Evolutionary conservation across 257 asterid genomes (phyloP).

Genomic region (Solanum peruvianum): DNA sequence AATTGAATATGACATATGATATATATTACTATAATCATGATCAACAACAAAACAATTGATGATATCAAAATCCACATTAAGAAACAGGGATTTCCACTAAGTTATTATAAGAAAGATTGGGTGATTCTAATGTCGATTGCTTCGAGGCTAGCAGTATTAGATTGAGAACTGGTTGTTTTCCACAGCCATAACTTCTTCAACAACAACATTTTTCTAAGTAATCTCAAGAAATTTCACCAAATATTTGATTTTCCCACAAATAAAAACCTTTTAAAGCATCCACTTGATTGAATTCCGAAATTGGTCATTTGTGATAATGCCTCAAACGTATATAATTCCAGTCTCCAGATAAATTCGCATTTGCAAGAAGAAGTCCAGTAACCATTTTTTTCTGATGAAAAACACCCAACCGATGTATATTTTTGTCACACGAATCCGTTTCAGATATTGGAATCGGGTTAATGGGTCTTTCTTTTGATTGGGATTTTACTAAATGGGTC

Average conservation of each 20-base stretch:
- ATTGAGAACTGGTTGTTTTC: constrained; percentile 51
- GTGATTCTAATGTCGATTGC: constrained; percentile 13
- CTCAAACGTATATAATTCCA: constrained; percentile 41
- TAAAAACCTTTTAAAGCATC: constrained; percentile 38
- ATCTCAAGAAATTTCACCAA: constrained; percentile 51
- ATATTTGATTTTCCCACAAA: constrained; percentile 42
- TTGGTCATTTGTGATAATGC: constrained; percentile 32
- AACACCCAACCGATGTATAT: no score
- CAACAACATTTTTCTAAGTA: constrained; percentile 34
- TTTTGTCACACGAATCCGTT: no score
- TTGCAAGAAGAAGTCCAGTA: no score
- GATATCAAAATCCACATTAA: constrained; percentile 3
- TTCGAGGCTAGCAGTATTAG: constrained; percentile 26
- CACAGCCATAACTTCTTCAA: constrained; percentile 63
- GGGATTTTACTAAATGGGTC: no score
- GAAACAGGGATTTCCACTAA: constrained; percentile 48
- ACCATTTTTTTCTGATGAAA: no score
- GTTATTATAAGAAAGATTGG: constrained; percentile 43
- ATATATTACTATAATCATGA: constrained; percentile 3
- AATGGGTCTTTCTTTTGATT: no score
- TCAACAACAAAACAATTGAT: neutral
- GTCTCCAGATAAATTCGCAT: constrained; percentile 52
- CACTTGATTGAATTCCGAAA: constrained; percentile 47
- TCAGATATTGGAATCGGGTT: no score
- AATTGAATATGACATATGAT: neutral